Evolutionary conservation across 2,329 filamentous ascomycete species (phyloP).

Genomic region (Colletotrichum orchidophilum): DNA sequence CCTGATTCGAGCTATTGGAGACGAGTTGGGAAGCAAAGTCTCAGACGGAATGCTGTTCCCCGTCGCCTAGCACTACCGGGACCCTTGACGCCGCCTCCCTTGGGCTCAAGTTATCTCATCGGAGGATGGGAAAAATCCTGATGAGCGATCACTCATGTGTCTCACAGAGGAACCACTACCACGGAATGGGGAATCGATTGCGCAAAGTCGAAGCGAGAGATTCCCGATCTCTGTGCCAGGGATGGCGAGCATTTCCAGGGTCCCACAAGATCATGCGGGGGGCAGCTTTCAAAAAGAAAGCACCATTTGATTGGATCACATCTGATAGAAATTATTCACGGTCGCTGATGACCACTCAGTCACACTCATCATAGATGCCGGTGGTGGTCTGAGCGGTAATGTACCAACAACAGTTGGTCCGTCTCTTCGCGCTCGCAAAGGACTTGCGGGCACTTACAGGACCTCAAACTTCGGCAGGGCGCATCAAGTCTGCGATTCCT

Average conservation of each 20-base stretch:
- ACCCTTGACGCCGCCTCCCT: constrained; percentile 8
- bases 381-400: background rate
- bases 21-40: background rate
- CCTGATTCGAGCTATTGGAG: background rate
- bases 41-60: background rate
- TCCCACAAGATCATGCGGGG: constrained; percentile 24
- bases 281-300: constrained; percentile 14
- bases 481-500: background rate
- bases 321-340: background rate
- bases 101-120: constrained; percentile 8
- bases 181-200: constrained; percentile 29
- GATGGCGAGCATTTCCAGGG: background rate
- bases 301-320: constrained; percentile 1
- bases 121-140: background rate
- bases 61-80: background rate
- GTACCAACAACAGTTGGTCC: background rate
- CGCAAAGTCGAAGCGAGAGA: constrained; percentile 2
- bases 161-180: constrained; percentile 20
- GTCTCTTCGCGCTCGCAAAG: background rate
- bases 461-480: background rate
- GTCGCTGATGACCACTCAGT: background rate
- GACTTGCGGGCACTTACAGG: background rate
- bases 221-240: constrained; percentile 16
- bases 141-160: constrained; percentile 15
- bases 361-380: background rate